Percentiles rank a stretch among this genome's conserved stretches.
Evolutionary conservation across 75 land plant genomes (phyloP).

Genomic region (Picea glauca): DNA sequence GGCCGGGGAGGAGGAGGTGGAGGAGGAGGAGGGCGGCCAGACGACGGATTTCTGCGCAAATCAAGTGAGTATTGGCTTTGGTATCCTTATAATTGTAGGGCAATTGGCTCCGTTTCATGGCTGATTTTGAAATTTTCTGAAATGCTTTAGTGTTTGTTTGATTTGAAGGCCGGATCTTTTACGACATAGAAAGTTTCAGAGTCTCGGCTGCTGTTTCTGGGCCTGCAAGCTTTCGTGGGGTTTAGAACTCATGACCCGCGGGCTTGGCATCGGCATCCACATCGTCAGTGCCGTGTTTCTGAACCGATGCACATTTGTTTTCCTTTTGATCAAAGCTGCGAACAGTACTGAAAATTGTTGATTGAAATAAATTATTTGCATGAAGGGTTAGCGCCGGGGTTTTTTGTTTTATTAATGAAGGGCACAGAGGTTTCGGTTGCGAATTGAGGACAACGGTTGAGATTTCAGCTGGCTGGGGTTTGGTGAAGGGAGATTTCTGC

Average conservation of each 20-base stretch:
- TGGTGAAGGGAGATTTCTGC: not conserved
- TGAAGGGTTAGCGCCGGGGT: not conserved
- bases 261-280: not conserved
- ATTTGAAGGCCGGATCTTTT: not conserved
- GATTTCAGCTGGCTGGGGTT: not conserved
- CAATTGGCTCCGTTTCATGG: not conserved
- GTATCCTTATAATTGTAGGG: conserved; percentile 5
- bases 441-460: not conserved
- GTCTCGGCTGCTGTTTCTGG: not conserved
- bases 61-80: not conserved
- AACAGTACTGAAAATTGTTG: not conserved
- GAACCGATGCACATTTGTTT: not conserved
- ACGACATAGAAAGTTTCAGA: not conserved
- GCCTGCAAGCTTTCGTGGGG: not conserved
- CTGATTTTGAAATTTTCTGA: not conserved
- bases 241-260: not conserved
- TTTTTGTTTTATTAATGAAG: not conserved
- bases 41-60: not conserved
- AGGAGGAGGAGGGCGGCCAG: not conserved
- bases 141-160: not conserved
- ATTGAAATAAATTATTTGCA: not conserved
- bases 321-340: too few species aligned
- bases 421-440: not conserved
- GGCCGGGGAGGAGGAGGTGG: not conserved
- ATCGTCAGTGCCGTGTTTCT: not conserved